A percentile compares a stretch with the other conserved stretches of the same genome.
Evolutionary conservation across 2,329 filamentous ascomycete genomes (phyloP).

Genomic region (Lachnellula arida): DNA sequence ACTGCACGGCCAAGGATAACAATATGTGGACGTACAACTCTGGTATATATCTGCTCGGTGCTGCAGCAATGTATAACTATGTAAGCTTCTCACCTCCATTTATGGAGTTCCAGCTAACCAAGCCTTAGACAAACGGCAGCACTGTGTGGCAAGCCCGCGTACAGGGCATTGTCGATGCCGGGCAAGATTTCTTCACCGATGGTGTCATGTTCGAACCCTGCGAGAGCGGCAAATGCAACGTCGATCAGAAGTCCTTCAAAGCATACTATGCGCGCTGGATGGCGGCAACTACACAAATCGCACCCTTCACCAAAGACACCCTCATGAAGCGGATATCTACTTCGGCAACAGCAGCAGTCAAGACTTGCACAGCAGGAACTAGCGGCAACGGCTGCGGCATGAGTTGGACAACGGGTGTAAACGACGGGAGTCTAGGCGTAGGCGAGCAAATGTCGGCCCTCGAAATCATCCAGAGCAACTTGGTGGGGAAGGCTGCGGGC

Average conservation of each 20-base stretch:
- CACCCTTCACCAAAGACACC: constrained; percentile 49
- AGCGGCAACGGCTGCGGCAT: constrained; percentile 57
- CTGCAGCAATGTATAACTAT: constrained; percentile 42
- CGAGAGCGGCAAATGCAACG: constrained; percentile 56
- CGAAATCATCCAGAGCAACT: constrained; percentile 50
- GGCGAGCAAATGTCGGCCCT: constrained; percentile 69
- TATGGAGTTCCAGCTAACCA: background rate
- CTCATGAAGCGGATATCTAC: constrained; percentile 50
- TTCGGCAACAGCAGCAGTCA: constrained; percentile 50
- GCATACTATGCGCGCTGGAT: constrained; percentile 58
- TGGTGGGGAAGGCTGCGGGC: constrained; percentile 32
- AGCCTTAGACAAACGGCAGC: constrained; percentile 27
- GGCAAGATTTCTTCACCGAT: constrained; percentile 52
- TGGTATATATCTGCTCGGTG: constrained; percentile 61
- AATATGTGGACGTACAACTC: constrained; percentile 68
- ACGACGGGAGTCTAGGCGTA: constrained; percentile 57
- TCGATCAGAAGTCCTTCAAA: constrained; percentile 60
- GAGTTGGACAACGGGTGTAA: constrained; percentile 48
- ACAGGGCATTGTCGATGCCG: constrained; percentile 50
- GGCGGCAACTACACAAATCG: constrained; percentile 58
- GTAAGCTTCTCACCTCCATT: constrained; percentile 30
- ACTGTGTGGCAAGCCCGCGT: constrained; percentile 53
- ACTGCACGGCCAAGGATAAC: constrained; percentile 55
- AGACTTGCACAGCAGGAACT: constrained; percentile 52
- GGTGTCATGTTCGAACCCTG: constrained; percentile 62